These are phyloP conservation scores for Coemansia linderi DNA, from an alignment of 371 early-diverging fungal species.

Conservation along the genomic window DNA sequence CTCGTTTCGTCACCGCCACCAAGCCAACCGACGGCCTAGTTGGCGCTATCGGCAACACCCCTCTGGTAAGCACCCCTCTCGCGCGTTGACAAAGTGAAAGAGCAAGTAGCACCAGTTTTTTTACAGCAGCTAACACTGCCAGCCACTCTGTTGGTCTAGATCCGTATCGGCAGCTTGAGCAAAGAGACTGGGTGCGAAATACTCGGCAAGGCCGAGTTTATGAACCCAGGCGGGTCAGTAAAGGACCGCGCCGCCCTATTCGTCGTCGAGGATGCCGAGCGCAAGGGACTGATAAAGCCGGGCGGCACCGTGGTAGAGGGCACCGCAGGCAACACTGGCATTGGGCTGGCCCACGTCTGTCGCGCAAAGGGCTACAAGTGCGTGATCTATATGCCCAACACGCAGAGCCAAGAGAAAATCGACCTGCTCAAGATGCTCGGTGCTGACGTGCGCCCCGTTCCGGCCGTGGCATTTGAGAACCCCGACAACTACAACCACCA, in stretches of 20 bases:
- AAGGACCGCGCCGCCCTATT: constrained; percentile 94
- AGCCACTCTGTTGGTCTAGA: constrained; percentile 51
- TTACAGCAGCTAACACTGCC: not conserved
- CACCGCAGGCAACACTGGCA: constrained; percentile 96
- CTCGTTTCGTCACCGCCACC: constrained; percentile 41
- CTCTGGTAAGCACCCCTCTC: constrained; percentile 66
- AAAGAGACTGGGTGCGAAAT: constrained; percentile 87
- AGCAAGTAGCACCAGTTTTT: not conserved
- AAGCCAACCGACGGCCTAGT: constrained; percentile 72
- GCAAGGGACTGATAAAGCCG: constrained; percentile 76
- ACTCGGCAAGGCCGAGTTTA: constrained; percentile 93
- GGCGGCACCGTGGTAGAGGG: constrained; percentile 97
- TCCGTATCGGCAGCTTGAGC: constrained; percentile 74
- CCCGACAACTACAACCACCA: constrained; percentile 95
- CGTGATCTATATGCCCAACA: constrained; percentile 96
- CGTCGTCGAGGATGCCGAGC: constrained; percentile 92
- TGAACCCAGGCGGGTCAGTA: constrained; percentile 98
- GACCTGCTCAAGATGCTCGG: constrained; percentile 90
- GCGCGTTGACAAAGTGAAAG: not conserved
- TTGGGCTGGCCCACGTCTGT: constrained; percentile 95
- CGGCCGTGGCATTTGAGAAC: constrained; percentile 88
- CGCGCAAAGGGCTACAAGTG: constrained; percentile 93
- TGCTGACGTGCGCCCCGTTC: constrained; percentile 86
- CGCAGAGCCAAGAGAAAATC: constrained; percentile 94
- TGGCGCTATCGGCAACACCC: constrained; percentile 94